Base-by-base conservation (phyloP, 1,139 yeast genomes). In the Zygoascus meyerae region DNA sequence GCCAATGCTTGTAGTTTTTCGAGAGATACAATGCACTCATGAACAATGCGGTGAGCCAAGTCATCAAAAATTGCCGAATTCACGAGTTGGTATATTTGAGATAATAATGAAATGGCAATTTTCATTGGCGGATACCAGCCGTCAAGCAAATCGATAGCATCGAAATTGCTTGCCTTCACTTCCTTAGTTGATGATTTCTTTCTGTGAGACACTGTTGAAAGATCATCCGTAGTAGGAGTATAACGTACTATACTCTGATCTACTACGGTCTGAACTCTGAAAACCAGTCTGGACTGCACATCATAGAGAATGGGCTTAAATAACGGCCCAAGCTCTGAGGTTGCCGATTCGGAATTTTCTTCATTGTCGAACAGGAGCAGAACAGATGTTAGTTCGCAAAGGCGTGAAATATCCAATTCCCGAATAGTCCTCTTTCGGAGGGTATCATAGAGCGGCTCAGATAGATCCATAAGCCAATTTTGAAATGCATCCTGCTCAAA, bases 31-130 rank as follows among this genome's bases (percentile, higher is more conserved):
- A 90, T 75, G 56, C 95, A 83, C 42, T 84, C 78, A 60, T 86
- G 95, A 5, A 90, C 86, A 48, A 87, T 81, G 47, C 84, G 79
- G 62, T 89, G 95, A 0, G 97, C 95, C 52, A 90, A 67, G 60
- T 87, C 95, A 60, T 89, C 95, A 67, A 90, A 90, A 1, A 89
- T 86, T 8, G 77, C 70, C n/a, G 69, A 57, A 54, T 83, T 81
- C 21, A 90, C 77, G 55, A 89, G 70, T 59, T 86, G 95, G 61
- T 87, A 86, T 17, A 90, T 83, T 59, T 80, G 85, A 18, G 90
- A 82, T 32, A 90, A 68, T 12, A 90, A 67, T 0, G 85, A 75
- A 37, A 89, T 68, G 0, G 95, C 83, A 48, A 78, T 79, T 1
- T 79, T 77, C 47, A 90, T 71, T 1, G 97, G 95, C 8, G 86